These are phyloP conservation scores for Blastomyces silverae DNA, from an alignment of 2,329 filamentous ascomycete genomes.

Conservation along the genomic window DNA sequence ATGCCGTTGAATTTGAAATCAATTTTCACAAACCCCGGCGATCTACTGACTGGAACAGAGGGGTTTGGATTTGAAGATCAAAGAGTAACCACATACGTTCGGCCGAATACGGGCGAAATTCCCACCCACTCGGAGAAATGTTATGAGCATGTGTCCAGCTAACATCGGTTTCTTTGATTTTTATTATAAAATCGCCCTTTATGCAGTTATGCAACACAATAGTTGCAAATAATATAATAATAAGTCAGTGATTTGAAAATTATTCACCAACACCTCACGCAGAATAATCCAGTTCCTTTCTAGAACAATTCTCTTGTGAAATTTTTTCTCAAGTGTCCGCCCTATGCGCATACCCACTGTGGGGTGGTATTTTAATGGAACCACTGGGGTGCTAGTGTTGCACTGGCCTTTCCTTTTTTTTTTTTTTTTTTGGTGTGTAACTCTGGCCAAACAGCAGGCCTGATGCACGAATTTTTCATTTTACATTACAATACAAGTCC, in stretches of 20 bases:
- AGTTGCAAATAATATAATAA: too few species aligned
- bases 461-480: not conserved
- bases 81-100: too few species aligned
- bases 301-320: not conserved
- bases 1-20: not conserved
- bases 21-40: not conserved
- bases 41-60: not conserved
- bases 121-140: not conserved
- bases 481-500: not conserved
- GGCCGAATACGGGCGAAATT: too few species aligned
- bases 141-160: too few species aligned
- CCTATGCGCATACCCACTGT: slow-evolving; percentile 4
- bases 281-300: not conserved
- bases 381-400: not conserved
- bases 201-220: too few species aligned
- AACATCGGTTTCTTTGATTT: too few species aligned
- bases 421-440: not conserved
- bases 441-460: not conserved
- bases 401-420: not conserved
- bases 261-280: not conserved
- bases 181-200: too few species aligned
- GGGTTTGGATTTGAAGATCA: too few species aligned
- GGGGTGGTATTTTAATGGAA: not conserved
- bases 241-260: not conserved
- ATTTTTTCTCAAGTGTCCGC: not conserved